Base-by-base conservation (phyloP, 306 rosid genomes). In the Erythrophleum fordii region DNA sequence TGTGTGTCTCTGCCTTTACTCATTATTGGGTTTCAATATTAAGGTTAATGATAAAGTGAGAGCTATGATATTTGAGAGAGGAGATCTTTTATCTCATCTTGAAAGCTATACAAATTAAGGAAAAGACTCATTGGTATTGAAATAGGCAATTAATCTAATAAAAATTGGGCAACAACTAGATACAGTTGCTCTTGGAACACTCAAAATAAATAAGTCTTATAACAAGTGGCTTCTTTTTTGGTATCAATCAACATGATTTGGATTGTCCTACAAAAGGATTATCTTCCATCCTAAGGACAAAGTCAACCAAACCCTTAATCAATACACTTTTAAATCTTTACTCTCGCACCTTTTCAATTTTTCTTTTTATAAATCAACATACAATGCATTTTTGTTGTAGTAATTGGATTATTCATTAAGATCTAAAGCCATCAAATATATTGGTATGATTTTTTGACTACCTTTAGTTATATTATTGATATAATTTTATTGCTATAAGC, bases 331-430 rank as follows among this genome's bases (percentile, higher is more conserved):
- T 29, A 94, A 92, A 85, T 85, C 98, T 0, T 77, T 94, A 82
- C 95, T 94, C 61, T 94, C 96, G 97, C 98, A 94, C 85, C 86
- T 94, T 82, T 96, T 94, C 71, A 94, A 94, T 80, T 49, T 6
- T 37, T 44, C 79, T 77, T 74, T 76, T 67, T 76, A 26, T 76
- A 26, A 26, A 66, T 73, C 51, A 69, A 70, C 75, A 69, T 52
- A 22, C 70, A 67, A 71, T 76, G 45, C 64, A 66, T n/a, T 79
- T 60, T 78, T 77, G 58, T 56, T 88, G 88, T 82, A 94, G 97
- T 77, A 94, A 94, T 80, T 94, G 98, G 98, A 94, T 94, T 41
- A 87, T 90, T 72, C 98, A 94, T 86, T 90, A 97, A 2, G 98
- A 94, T 85, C 72, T 94, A 68, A 94, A 94, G 93, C 97, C 98